Conservation (phyloP, 1,284 basidiomycete species). For the Ganoderma resinaceum region DNA sequence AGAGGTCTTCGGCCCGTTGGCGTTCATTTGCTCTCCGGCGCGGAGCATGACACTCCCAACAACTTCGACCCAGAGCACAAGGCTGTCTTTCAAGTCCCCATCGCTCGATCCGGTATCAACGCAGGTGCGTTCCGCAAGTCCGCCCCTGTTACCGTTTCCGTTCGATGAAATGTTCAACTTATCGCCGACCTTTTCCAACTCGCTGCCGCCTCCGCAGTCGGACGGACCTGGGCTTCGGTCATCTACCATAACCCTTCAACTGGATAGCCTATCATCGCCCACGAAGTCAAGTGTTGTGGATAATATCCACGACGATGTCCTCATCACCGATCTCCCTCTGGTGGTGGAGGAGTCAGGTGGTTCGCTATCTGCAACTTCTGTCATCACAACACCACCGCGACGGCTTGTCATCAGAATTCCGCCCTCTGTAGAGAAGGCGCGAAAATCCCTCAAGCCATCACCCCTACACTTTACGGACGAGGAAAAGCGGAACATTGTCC, state of each 20-base stretch:
- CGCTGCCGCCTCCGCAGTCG: slow-evolving; percentile 1
- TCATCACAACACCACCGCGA: neutral
- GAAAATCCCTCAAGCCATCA: slow-evolving; percentile 13
- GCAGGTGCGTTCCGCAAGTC: slow-evolving; percentile 20
- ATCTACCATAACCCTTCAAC: neutral
- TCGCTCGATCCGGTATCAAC: slow-evolving; percentile 6
- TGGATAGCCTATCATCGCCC: neutral
- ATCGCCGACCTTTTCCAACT: neutral
- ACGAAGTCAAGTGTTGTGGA: neutral
- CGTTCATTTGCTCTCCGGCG: slow-evolving; percentile 13
- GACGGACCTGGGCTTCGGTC: neutral
- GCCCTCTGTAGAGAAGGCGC: slow-evolving; percentile 1
- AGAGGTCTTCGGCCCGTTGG: slow-evolving; percentile 10
- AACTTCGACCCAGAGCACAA: slow-evolving; percentile 11
- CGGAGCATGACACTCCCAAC: slow-evolving; percentile 3
- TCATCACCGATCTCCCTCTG: neutral
- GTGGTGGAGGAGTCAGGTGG: neutral
- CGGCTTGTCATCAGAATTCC: slow-evolving; percentile 23
- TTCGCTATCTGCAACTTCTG: neutral
- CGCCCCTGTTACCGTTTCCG: slow-evolving; percentile 6
- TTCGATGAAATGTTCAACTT: slow-evolving; percentile 12
- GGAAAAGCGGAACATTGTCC: slow-evolving; percentile 9
- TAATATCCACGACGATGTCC: neutral
- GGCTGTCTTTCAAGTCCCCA: slow-evolving; percentile 11
- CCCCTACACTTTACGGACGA: slow-evolving; percentile 10